These are phyloP conservation scores for Calonectria leucothoes DNA, from an alignment of 2,329 filamentous ascomycete genomes.

Conservation along the genomic window DNA sequence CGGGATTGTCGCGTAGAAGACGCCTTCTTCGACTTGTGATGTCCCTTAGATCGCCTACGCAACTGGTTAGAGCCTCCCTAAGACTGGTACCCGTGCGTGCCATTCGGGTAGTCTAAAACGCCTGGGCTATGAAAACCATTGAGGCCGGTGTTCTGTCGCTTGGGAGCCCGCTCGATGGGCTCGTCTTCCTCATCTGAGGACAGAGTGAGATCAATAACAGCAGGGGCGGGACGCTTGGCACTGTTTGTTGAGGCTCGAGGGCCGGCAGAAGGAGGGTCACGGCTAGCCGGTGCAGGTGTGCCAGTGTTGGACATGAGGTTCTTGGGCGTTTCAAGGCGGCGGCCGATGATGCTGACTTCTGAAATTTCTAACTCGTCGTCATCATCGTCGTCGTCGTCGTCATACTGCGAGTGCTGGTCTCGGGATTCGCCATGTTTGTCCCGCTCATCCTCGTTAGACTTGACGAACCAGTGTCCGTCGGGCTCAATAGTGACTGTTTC, in stretches of 20 bases:
- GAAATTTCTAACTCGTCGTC: constrained; percentile 65
- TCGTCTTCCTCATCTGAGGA: constrained; percentile 67
- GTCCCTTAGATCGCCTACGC: constrained; percentile 19
- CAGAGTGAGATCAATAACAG: constrained; percentile 70
- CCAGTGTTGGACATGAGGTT: constrained; percentile 48
- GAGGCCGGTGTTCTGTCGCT: constrained; percentile 55
- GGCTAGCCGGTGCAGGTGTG: constrained; percentile 52
- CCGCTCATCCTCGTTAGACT: constrained; percentile 48
- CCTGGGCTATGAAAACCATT: constrained; percentile 38
- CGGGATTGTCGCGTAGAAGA: neutral
- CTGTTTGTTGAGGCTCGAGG: constrained; percentile 51
- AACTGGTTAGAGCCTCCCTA: constrained; percentile 31
- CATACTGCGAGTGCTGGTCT: constrained; percentile 28
- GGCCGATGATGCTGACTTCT: constrained; percentile 52
- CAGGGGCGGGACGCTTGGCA: constrained; percentile 61
- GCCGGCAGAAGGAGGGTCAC: constrained; percentile 49
- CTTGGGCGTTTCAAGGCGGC: constrained; percentile 52
- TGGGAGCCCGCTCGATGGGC: constrained; percentile 56
- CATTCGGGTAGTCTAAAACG: constrained; percentile 35
- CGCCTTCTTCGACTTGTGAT: constrained; percentile 21
- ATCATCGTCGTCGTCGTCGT: constrained; percentile 56
- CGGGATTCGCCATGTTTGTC: constrained; percentile 30
- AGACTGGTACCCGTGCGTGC: constrained; percentile 34
- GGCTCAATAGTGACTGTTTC: constrained; percentile 94
- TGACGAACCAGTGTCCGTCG: constrained; percentile 78